phyloP scores from a whole-genome alignment of 2,329 filamentous ascomycete genomes.

The Dothistroma septosporum region DNA sequence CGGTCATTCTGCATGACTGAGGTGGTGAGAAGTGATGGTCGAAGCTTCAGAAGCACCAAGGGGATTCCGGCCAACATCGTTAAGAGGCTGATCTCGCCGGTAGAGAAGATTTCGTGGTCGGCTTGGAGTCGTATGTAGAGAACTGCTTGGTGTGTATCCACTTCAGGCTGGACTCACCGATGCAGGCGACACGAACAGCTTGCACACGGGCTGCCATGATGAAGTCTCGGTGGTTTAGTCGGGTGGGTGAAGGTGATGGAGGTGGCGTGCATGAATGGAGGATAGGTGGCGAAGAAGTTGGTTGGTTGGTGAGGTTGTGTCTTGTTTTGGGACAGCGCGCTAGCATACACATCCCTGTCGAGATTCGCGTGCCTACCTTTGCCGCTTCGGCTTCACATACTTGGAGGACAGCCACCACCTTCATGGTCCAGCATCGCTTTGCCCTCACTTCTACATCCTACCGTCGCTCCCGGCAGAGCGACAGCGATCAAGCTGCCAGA shows the following conservation, averaged over 20 bases:
- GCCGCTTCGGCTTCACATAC: neutral
- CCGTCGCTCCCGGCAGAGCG: too few species aligned
- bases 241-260: neutral
- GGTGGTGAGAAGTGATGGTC: neutral
- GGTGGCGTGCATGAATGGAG: neutral
- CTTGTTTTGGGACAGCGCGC: neutral
- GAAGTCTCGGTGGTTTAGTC: neutral
- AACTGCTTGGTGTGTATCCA: neutral
- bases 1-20: neutral
- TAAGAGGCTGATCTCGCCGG: neutral
- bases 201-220: neutral
- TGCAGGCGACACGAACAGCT: constrained; percentile 3
- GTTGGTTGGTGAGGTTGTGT: neutral
- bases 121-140: neutral
- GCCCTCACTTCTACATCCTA: neutral
- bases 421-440: too few species aligned
- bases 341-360: neutral
- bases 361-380: neutral
- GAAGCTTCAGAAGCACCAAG: neutral
- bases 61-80: neutral
- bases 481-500: neutral
- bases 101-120: constrained; percentile 1
- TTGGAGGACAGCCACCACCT: neutral
- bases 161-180: neutral
- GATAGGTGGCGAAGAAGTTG: neutral